phyloP scores from a whole-genome alignment of 202 grass and related monocot genomes.

The Panicum hallii region DNA sequence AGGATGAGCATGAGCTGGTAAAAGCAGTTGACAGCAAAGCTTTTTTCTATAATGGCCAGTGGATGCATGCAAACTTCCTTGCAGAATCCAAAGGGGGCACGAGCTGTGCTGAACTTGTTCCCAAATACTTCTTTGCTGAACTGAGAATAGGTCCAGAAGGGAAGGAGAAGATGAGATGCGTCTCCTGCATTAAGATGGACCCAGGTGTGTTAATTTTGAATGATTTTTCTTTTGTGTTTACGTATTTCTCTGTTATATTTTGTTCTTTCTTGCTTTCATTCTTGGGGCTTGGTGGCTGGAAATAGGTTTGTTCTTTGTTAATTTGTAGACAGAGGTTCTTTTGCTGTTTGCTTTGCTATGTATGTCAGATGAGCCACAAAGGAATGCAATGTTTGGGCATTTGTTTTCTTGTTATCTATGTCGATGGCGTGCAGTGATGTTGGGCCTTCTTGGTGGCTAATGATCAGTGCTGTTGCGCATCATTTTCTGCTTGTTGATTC shows the following conservation, averaged over 20 bases:
- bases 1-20: conserved; percentile 13
- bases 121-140: conserved; percentile 37
- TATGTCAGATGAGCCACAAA: neutral
- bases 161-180: neutral
- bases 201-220: neutral
- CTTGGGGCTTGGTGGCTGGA: neutral
- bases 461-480: neutral
- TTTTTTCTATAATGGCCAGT: conserved; percentile 6
- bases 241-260: neutral
- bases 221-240: neutral
- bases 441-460: neutral
- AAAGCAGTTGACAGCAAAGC: neutral
- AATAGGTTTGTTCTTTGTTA: neutral
- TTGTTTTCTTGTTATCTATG: neutral
- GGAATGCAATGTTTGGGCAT: neutral
- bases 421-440: neutral
- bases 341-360: neutral
- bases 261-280: neutral
- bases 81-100: neutral
- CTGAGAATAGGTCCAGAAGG: neutral
- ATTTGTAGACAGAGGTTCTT: neutral
- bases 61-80: conserved; percentile 33
- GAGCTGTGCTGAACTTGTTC: neutral
- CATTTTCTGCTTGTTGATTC: neutral
- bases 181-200: conserved; percentile 10